Base-by-base conservation (phyloP, 768 basidiomycete genomes). In the Fibroporia radiculosa region DNA sequence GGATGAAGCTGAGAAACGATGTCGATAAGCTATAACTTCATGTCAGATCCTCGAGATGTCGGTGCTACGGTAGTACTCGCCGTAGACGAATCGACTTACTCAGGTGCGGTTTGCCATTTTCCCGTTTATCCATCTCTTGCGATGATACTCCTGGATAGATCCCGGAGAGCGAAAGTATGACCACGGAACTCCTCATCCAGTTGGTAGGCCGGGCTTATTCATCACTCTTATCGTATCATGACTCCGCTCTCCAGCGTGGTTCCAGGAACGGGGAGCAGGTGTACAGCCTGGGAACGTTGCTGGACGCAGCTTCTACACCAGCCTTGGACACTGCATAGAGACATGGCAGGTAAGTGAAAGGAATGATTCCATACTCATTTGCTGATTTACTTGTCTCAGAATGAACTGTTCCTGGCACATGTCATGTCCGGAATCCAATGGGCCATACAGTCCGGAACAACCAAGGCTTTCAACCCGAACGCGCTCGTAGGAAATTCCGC, bases 251-350 rank as follows among this genome's bases (percentile, higher is more conserved):
- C 13, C 50, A 88, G 88, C 91, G 18, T 93, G 88, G 89, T 91
- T 75, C 59, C 88, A 90, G 62, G 80, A 83, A 51, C 73, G 69
- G 2, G 84, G 84, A 14, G 78, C 81, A 23, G 86, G 86, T 0
- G 75, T 77, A 3, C 67, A 75, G 50, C 59, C 57, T 22, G 62
- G 69, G 16, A 60, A 71, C 20, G 55, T 58, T 31, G 72, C 80
- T 2, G 90, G 88, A 18, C 74, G 89, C 28, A 88, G 85, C 54
- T 92, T 86, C 66, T 92, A 88, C 59, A 92, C 90, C 0, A 73
- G 79, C 49, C 71, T 92, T 0, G 89, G 89, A 0, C 90, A 93
- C 59, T 63, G 79, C 42, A 81, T 79, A 54, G 79, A 84, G 55
- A 88, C 84, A 25, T 89, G 85, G 86, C 64, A 75, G 66, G 84